Base-by-base conservation (phyloP, 495 filamentous ascomycete genomes). In the Aspergillus kassunensis region DNA sequence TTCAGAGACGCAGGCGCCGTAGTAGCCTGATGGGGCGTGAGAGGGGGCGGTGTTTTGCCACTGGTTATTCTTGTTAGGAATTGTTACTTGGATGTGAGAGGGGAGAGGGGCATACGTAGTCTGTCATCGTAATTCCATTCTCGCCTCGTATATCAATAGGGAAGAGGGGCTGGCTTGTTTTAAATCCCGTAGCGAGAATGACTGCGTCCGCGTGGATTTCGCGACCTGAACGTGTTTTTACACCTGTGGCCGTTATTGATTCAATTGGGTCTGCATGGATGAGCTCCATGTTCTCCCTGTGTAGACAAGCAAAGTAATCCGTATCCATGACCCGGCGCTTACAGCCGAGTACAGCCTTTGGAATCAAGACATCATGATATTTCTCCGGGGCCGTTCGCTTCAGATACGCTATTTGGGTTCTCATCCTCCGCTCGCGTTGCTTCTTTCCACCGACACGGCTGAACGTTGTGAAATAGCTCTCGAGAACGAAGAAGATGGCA, bases 291-390 rank as follows among this genome's bases (percentile, higher is more conserved):
- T 70, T 69, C 0, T 68, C 58, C 23, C 72, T 63, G 36, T 77
- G 66, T 23, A 82, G 62, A 35, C 63, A 63, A 13, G 61, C 55
- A 6, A 79, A 65, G 64, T 80, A 81, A n/a, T 57, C 57, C 3
- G 68, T 70, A 48, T 82, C 78, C 48, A 73, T 69, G 36, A 83
- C 66, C 19, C 71, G 56, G 24, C 73, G 59, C 25, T 83, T 83
- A 61, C 80, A 84, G 4, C 74, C 77, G 9, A 83, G 60, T 6
- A 73, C 70, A 27, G 77, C 80, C 44, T 81, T 69, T 2, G 80
- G 80, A 16, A 75, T 73, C 1, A 84, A 53, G 0, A 80, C 63
- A 19, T 79, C 70, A 51, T 80, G 77, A 49, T 82, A 83, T 53
- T 81, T 78, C 42, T 68, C 61, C 1, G 80, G 80, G 5, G 66